Conservation (phyloP, 805 yeast genomes). For the Brettanomyces anomalus region DNA sequence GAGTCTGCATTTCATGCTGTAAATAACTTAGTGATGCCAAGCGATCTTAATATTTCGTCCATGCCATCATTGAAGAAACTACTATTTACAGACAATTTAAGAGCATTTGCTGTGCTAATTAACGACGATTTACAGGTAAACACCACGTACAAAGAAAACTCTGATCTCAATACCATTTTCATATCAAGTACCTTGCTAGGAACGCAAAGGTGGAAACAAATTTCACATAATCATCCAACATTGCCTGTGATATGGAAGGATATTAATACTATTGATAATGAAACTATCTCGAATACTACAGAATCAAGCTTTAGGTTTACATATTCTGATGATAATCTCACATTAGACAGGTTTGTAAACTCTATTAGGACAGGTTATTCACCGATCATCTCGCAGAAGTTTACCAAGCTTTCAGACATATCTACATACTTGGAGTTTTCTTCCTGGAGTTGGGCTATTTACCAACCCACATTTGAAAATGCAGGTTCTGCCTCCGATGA, state of each 20-base stretch:
- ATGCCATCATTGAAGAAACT: constrained; percentile 15
- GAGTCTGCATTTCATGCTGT: background rate
- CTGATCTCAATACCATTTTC: constrained; percentile 5
- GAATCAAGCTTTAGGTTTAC: constrained; percentile 14
- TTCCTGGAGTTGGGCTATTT: constrained; percentile 70
- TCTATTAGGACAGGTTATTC: constrained; percentile 52
- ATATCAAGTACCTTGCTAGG: background rate
- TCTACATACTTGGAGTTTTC: constrained; percentile 26
- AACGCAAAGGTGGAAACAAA: background rate
- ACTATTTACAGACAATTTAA: constrained; percentile 24
- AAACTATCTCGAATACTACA: background rate
- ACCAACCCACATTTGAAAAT: constrained; percentile 35
- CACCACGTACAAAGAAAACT: constrained; percentile 22
- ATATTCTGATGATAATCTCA: constrained; percentile 28
- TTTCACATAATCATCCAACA: background rate
- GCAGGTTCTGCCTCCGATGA: constrained; percentile 3
- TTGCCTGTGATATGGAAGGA: background rate
- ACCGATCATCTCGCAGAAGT: constrained; percentile 46
- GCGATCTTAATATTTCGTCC: background rate
- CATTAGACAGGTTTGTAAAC: constrained; percentile 26
- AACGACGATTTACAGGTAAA: constrained; percentile 19
- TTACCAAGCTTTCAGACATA: constrained; percentile 19
- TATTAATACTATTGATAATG: background rate
- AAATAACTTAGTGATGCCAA: constrained; percentile 4
- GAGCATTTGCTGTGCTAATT: constrained; percentile 31